phyloP scores from a whole-genome alignment of 2,329 filamentous ascomycete species.

The Chaetomium olivaceum region DNA sequence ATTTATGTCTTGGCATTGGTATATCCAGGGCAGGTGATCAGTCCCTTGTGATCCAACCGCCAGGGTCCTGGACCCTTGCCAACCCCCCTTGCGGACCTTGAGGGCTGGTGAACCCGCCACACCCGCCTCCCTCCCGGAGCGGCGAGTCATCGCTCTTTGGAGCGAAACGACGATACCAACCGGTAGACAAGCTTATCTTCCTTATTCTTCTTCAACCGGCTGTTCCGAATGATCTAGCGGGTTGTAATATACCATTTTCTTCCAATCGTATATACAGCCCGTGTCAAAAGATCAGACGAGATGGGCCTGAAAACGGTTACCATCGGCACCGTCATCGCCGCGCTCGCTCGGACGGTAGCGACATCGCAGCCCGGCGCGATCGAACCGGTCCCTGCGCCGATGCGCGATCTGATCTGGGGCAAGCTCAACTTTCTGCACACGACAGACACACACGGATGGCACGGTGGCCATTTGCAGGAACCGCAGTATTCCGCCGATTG shows the following conservation, averaged over 20 bases:
- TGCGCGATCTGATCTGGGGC: conserved; percentile 86
- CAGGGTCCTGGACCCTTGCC: not conserved
- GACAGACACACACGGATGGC: conserved; percentile 95
- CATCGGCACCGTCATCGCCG: conserved; percentile 38
- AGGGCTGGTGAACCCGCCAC: not conserved
- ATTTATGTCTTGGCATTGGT: no score
- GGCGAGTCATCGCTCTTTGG: not conserved
- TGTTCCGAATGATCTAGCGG: not conserved
- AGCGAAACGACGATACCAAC: not conserved
- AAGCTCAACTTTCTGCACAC: conserved; percentile 97
- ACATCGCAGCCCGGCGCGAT: conserved; percentile 77
- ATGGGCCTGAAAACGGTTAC: conserved; percentile 33
- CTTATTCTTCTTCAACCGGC: not conserved
- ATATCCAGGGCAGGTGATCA: not conserved
- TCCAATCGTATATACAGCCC: not conserved
- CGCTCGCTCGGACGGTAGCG: conserved; percentile 41
- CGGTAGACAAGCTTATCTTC: not conserved
- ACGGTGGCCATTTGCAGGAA: conserved; percentile 89
- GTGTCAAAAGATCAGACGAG: not conserved
- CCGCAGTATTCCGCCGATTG: conserved; percentile 93
- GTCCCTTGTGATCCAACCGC: not conserved
- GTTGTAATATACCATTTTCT: not conserved
- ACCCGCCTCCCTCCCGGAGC: not conserved
- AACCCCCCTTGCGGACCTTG: not conserved
- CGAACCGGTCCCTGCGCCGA: conserved; percentile 73